phyloP scores from a whole-genome alignment of 176 grass and related monocot genomes.

The Cocos nucifera region DNA sequence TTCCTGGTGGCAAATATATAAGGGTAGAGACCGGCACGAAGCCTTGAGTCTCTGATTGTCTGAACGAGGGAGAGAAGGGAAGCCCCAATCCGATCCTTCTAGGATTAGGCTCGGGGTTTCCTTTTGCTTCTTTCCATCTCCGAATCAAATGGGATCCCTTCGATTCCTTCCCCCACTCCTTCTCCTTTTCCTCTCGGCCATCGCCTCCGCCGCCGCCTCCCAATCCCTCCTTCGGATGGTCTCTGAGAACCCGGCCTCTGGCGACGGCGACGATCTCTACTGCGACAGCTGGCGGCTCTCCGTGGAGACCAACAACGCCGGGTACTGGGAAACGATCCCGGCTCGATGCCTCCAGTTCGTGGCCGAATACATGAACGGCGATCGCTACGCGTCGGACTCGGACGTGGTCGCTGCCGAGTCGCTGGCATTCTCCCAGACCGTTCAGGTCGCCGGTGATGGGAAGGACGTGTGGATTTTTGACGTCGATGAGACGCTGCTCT shows the following conservation, averaged over 20 bases:
- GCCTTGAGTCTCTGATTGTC: too few relatives aligned
- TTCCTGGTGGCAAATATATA: too few relatives aligned
- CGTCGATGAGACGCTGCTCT: slow-evolving; percentile 51
- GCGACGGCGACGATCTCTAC: slow-evolving; percentile 1
- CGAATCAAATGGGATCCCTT: too few relatives aligned
- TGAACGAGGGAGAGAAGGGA: too few relatives aligned
- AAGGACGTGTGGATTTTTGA: slow-evolving; percentile 58
- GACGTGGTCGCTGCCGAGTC: slow-evolving; percentile 33
- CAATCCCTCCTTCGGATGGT: slow-evolving; percentile 29
- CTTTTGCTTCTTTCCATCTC: too few relatives aligned
- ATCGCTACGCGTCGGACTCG: slow-evolving; percentile 34
- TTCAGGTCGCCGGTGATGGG: slow-evolving; percentile 28
- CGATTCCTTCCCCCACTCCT: too few relatives aligned
- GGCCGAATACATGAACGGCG: slow-evolving; percentile 44
- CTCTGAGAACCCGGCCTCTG: slow-evolving; percentile 4
- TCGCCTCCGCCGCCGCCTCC: background rate
- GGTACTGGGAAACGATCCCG: slow-evolving; percentile 32
- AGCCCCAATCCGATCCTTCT: too few relatives aligned
- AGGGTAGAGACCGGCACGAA: too few relatives aligned
- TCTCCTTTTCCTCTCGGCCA: too few relatives aligned
- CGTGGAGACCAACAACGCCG: slow-evolving; percentile 46
- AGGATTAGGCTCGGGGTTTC: too few relatives aligned
- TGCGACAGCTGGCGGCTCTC: slow-evolving; percentile 48
- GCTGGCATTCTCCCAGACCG: slow-evolving; percentile 22
- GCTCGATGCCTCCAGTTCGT: slow-evolving; percentile 28